Evolutionary conservation across 257 asterid genomes (phyloP).

Genomic region (Plantago major): DNA sequence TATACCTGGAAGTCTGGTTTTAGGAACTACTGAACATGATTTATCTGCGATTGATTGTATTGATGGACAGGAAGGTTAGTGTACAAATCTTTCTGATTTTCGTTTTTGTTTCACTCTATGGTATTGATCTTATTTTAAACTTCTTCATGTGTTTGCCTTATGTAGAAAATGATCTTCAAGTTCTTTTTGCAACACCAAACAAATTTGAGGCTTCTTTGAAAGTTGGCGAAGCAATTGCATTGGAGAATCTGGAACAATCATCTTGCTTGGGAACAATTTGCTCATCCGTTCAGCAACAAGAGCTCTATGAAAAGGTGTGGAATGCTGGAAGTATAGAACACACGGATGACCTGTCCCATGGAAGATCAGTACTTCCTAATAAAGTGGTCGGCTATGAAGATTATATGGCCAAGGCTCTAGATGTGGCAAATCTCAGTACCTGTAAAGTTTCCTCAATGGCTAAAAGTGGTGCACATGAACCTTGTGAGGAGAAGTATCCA

Average conservation of each 20-base stretch:
- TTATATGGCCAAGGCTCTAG: too few species aligned
- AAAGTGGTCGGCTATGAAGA: too few species aligned
- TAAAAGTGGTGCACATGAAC: too few species aligned
- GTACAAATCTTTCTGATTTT: background rate
- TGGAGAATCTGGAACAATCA: background rate
- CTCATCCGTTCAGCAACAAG: background rate
- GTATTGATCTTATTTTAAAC: too few species aligned
- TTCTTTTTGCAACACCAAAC: conserved; percentile 1
- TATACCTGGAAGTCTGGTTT: conserved; percentile 4
- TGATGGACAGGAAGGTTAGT: conserved; percentile 27
- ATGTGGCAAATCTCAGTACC: too few species aligned
- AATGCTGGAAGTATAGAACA: background rate
- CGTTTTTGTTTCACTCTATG: conserved; percentile 1
- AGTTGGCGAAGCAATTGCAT: background rate
- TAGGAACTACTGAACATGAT: conserved; percentile 10
- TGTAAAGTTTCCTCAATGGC: too few species aligned
- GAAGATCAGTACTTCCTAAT: too few species aligned
- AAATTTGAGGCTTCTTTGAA: background rate
- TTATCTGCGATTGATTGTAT: conserved; percentile 2
- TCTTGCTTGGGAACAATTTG: background rate
- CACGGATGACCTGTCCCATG: background rate
- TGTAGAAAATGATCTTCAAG: background rate
- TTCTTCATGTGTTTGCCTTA: conserved; percentile 1
- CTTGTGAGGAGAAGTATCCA: too few species aligned
- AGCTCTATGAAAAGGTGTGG: background rate